Evolutionary conservation across 768 basidiomycete species (phyloP).

Genomic region (Amanita muscaria): DNA sequence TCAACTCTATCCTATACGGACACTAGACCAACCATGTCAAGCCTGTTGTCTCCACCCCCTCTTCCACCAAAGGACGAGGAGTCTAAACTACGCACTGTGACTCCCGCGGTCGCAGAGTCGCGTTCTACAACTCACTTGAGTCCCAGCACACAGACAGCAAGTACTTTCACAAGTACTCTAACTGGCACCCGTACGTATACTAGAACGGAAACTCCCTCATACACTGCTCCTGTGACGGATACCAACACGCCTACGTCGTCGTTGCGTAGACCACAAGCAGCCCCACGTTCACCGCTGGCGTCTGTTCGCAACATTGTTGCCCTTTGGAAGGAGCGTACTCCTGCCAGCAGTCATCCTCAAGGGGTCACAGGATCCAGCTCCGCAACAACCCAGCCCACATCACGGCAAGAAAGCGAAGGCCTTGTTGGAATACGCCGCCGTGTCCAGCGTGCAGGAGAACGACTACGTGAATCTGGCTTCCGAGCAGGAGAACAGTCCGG

Average conservation of each 20-base stretch:
- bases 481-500: slow-evolving; percentile 16
- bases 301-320: slow-evolving; percentile 74
- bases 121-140: slow-evolving; percentile 19
- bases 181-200: slow-evolving; percentile 24
- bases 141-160: slow-evolving; percentile 25
- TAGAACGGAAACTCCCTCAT: slow-evolving; percentile 25
- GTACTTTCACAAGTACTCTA: slow-evolving; percentile 33
- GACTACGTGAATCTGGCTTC: slow-evolving; percentile 24
- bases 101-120: slow-evolving; percentile 11
- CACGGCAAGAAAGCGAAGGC: slow-evolving; percentile 34
- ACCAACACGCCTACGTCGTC: slow-evolving; percentile 41
- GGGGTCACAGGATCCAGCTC: slow-evolving; percentile 28
- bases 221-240: slow-evolving; percentile 19
- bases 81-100: slow-evolving; percentile 6
- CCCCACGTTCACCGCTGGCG: slow-evolving; percentile 62
- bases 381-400: slow-evolving; percentile 28
- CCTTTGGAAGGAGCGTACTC: slow-evolving; percentile 74
- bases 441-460: slow-evolving; percentile 29
- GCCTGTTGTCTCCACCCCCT: slow-evolving; percentile 13
- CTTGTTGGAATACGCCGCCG: slow-evolving; percentile 44
- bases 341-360: slow-evolving; percentile 31
- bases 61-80: slow-evolving; percentile 8
- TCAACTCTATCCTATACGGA: slow-evolving; percentile 30
- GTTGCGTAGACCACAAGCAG: slow-evolving; percentile 53
- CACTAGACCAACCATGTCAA: slow-evolving; percentile 17